These are phyloP conservation scores for Cyclotella kingstonii DNA, from an alignment of 108 stramenopile species.

Conservation along the genomic window DNA sequence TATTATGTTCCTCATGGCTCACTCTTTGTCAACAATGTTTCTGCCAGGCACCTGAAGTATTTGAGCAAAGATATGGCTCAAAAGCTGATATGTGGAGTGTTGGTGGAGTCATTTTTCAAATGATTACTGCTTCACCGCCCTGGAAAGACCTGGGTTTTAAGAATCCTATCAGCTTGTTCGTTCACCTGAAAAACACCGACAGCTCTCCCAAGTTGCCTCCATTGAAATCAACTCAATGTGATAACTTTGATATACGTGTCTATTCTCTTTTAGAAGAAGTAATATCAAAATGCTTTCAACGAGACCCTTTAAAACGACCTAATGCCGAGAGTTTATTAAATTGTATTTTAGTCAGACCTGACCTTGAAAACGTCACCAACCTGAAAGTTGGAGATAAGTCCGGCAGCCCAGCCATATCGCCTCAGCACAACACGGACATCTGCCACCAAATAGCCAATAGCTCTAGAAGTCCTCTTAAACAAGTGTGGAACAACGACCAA, in stretches of 20 bases:
- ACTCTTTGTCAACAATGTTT: no score
- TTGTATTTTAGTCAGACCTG: conserved; percentile 12
- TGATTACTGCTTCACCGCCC: conserved; percentile 83
- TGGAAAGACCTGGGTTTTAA: conserved; percentile 91
- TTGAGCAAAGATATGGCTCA: conserved; percentile 81
- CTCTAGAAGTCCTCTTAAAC: no score
- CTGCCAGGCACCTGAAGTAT: conserved; percentile 92
- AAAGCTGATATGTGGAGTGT: conserved; percentile 91
- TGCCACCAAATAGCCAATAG: no score
- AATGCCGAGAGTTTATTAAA: conserved; percentile 32
- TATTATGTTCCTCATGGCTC: not conserved
- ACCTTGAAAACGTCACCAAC: not conserved
- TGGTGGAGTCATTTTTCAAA: conserved; percentile 89
- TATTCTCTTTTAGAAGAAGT: conserved; percentile 42
- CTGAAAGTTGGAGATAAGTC: no score
- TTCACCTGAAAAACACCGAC: conserved; percentile 60
- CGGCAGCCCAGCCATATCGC: no score
- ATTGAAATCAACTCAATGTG: conserved; percentile 4
- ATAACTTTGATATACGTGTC: conserved; percentile 7
- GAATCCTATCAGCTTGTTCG: conserved; percentile 88
- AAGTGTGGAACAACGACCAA: no score
- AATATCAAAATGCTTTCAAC: conserved; percentile 59
- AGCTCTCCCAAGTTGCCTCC: conserved; percentile 51
- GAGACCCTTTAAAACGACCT: conserved; percentile 71
- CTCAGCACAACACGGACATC: no score